These are phyloP conservation scores for Ambrosia artemisiifolia DNA, from an alignment of 129 eudicot genomes.

Conservation along the genomic window DNA sequence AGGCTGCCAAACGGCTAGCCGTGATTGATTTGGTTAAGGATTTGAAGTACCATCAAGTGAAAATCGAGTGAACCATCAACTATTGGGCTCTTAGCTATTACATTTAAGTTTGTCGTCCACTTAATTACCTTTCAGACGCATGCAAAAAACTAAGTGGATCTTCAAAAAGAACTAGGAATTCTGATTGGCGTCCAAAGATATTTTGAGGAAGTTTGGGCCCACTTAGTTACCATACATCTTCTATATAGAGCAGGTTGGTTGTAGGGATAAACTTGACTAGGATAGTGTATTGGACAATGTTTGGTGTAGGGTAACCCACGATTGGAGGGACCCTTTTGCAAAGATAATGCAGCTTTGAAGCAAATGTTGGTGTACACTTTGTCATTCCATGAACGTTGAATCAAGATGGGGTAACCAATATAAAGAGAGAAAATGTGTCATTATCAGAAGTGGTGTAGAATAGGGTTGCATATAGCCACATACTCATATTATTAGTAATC, in stretches of 20 bases:
- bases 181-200: constrained; percentile 25
- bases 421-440: constrained; percentile 1
- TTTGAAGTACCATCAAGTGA: too few relatives aligned
- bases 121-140: constrained; percentile 26
- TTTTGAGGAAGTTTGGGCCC: constrained; percentile 28
- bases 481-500: constrained; percentile 16
- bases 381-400: constrained; percentile 17
- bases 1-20: too few relatives aligned
- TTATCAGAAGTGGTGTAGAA: constrained; percentile 14
- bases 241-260: constrained; percentile 12
- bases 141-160: constrained; percentile 27
- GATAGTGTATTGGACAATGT: constrained; percentile 6
- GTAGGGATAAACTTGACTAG: constrained; percentile 7
- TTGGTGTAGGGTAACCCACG: constrained; percentile 13
- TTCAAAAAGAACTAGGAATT: constrained; percentile 22
- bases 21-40: too few relatives aligned
- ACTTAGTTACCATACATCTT: constrained; percentile 11
- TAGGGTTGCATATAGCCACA: constrained; percentile 7
- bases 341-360: constrained; percentile 11
- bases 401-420: constrained; percentile 19
- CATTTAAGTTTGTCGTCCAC: constrained; percentile 29
- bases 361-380: constrained; percentile 17
- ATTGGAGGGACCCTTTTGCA: constrained; percentile 1
- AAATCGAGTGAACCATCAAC: constrained; percentile 15
- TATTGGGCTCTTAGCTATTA: constrained; percentile 20